Evolutionary conservation across 2,329 filamentous ascomycete species (phyloP).

Genomic region (Fusarium mundagurra): DNA sequence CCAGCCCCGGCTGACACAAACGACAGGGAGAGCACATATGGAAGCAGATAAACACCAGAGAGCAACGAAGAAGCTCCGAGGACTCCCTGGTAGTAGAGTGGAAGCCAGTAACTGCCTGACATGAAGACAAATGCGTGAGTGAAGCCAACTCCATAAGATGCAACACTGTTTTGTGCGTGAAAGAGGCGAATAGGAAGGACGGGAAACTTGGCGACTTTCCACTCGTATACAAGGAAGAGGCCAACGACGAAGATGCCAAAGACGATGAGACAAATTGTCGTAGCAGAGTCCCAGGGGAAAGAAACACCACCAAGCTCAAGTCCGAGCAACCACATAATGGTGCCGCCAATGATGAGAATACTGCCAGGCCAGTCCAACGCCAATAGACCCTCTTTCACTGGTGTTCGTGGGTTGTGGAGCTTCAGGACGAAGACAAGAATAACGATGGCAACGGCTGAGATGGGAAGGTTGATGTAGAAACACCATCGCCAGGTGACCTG

Average conservation of each 20-base stretch:
- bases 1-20: constrained; percentile 68
- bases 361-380: constrained; percentile 70
- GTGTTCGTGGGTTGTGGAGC: constrained; percentile 73
- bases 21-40: constrained; percentile 74
- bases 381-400: constrained; percentile 68
- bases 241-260: constrained; percentile 72
- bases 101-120: constrained; percentile 80
- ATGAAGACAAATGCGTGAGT: constrained; percentile 83
- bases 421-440: constrained; percentile 71
- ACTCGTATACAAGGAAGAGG: constrained; percentile 78
- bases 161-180: constrained; percentile 70
- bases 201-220: constrained; percentile 77
- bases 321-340: constrained; percentile 86
- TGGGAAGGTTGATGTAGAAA: constrained; percentile 71
- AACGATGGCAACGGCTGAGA: constrained; percentile 57
- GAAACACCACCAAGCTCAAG: constrained; percentile 84
- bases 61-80: constrained; percentile 74
- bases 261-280: constrained; percentile 79
- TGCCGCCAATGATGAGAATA: constrained; percentile 75
- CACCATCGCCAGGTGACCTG: constrained; percentile 76
- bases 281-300: constrained; percentile 78
- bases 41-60: constrained; percentile 79
- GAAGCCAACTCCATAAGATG: constrained; percentile 73
- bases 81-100: constrained; percentile 85
- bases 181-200: constrained; percentile 82